Conservation (phyloP, 768 basidiomycete genomes). For the Mycena amicta region DNA sequence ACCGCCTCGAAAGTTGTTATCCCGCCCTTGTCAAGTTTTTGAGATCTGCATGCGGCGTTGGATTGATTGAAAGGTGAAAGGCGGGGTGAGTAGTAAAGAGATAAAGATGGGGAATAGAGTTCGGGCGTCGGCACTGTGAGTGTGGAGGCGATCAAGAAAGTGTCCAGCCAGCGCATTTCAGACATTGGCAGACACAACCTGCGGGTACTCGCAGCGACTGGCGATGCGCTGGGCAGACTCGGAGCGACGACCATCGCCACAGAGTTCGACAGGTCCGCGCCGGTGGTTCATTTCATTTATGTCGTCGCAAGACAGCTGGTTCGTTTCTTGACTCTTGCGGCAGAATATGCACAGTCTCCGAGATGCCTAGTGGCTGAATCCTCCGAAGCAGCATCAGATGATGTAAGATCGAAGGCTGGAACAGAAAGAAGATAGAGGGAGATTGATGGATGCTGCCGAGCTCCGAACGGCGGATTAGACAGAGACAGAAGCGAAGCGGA, state of each 20-base stretch:
- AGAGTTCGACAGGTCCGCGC: not conserved
- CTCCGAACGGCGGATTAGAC: not conserved
- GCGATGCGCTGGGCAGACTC: not conserved
- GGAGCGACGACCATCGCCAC: not conserved
- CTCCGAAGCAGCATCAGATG: not conserved
- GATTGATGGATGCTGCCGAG: not conserved
- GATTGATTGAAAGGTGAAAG: not conserved
- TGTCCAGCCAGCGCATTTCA: not conserved
- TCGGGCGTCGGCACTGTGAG: not conserved
- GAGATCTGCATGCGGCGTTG: not conserved
- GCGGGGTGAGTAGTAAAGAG: not conserved
- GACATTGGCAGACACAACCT: not conserved
- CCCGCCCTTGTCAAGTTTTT: not conserved
- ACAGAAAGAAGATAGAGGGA: not conserved
- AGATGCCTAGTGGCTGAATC: too few relatives aligned
- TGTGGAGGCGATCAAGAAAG: not conserved
- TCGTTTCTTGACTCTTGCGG: not conserved
- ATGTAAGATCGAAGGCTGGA: not conserved
- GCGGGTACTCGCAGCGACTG: not conserved
- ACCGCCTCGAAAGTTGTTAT: not conserved
- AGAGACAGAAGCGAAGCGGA: not conserved
- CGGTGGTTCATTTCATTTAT: slow-evolving; percentile 5
- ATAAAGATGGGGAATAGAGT: too few relatives aligned
- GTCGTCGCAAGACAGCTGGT: not conserved
- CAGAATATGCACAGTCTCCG: too few relatives aligned